Evolutionary conservation across 139 green algal species (phyloP), one percentile per base, ranked within the genome.

Genomic region (Chlorella sp.): DNA sequence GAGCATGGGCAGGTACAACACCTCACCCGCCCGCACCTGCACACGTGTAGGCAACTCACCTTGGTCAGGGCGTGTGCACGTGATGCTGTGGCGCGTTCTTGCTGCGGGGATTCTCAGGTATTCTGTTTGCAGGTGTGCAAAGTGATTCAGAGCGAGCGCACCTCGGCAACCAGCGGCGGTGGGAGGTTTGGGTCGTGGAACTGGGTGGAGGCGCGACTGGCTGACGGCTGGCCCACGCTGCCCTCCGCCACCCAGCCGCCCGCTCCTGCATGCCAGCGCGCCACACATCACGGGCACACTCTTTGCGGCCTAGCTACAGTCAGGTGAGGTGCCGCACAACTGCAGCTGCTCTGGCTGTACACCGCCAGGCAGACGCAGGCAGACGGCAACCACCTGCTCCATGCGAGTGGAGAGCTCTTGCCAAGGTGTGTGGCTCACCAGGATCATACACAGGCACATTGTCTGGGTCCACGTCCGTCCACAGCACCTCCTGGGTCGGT

Each of bases 1-100:
- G 24, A 88, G 64, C 22, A 82, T 75, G 0, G 91, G 91, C 64
- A 96, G 83, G 74, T 92, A 96, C 51, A 94, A 69, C 70, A 90
- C 30, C 49, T 95, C 89, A 0, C 90, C 90, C 30, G 81, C 69
- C 62, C 60, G 4, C 89, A 83, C 78, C 72, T 79, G 72, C 22
- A 35, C 60, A 55, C 32, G 20, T 62, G 6, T 2, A 10, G 23
- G 24, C 24, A 29, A 20, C 51, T 66, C 10, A 22, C 31, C 63
- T 22, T 62, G 31, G 49, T 50, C 23, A 29, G 64, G 30, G 22
- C 27, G 26, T 22, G 61, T n/a, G 24, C 27, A 35, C 22, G 27
- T 5, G 61, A 6, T 26, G 17, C 22, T 17, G 10, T 26, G 22
- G 30, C 26, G 27, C 26, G 55, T 4, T 22, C 27, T 22, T 32